Evolutionary conservation across 179 eudicot species (phyloP), one percentile per base, ranked within the genome.

Genomic region (Amaranthus tricolor): DNA sequence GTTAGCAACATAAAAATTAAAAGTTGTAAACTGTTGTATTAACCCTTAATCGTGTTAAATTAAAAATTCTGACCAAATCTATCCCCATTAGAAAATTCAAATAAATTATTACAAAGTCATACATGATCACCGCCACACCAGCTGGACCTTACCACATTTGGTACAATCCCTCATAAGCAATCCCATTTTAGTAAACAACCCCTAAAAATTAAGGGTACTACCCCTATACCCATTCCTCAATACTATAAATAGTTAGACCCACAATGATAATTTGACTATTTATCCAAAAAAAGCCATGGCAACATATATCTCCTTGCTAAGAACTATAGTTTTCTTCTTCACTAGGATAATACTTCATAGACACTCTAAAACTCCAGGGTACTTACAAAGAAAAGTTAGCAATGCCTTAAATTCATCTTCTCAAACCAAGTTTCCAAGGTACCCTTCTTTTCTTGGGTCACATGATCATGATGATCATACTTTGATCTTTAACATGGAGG

Each of bases 401-500:
- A 81, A 74, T 55, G 77, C 75, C 70, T 69, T 74, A 21, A 73
- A 69, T 50, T 4, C 82, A n/a, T 81, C 24, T 19, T 16, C 68
- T 20, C 75, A 70, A 14, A 20, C 4, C 31, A 64, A 72, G 14
- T 68, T 79, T 52, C 84, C 81, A 45, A 81, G 56, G 19, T 69
- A 63, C 78, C 68, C 86, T 76, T 78, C 77, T 44, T 83, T 84
- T 5, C 20, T 56, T 19, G 54, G 17, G 11, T 58, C 50, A 62
- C 9, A 48, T 16, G 70, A 67, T 5, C 74, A 43, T 45, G 24
- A 53, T 45, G 69, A 71, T 65, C 79, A 80, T 9, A 80, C 82
- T 0, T 57, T 90, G 77, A 73, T 89, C 76, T 90, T 89, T 60
- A 85, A 82, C 12, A 85, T 87, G 20, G 96, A 90, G 71, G 96